Evolutionary conservation across 2,329 filamentous ascomycete genomes (phyloP).

Genomic region (Apiospora aurea): DNA sequence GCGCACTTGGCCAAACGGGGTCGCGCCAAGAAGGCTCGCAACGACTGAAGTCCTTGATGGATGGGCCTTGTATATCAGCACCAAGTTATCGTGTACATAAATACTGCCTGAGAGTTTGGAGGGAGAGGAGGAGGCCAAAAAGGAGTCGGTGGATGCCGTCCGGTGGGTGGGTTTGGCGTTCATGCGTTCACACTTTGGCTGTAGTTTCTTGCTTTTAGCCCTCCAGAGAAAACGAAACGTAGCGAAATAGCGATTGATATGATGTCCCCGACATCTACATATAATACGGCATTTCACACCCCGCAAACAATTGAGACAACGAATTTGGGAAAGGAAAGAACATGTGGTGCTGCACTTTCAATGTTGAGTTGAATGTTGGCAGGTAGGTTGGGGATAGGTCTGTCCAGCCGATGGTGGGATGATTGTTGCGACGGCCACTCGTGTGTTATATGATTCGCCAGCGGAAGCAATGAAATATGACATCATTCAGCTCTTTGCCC

Average conservation of each 20-base stretch:
- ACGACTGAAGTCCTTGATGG: conserved; percentile 24
- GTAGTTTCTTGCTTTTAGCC: conserved; percentile 9
- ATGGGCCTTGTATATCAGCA: conserved; percentile 16
- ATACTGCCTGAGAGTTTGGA: conserved; percentile 11
- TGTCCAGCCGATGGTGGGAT: background rate
- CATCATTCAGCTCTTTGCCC: background rate
- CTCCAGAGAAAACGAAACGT: conserved; percentile 1
- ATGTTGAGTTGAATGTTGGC: background rate
- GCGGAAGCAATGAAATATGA: conserved; percentile 5
- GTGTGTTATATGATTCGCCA: conserved; percentile 2
- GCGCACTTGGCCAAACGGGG: conserved; percentile 38
- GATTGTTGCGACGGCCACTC: background rate
- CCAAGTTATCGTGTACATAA: conserved; percentile 10
- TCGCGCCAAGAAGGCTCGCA: conserved; percentile 36
- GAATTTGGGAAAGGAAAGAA: background rate
- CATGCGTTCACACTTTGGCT: background rate
- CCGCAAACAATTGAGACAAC: background rate
- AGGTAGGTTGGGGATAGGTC: background rate
- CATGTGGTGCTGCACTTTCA: background rate
- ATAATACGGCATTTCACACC: background rate
- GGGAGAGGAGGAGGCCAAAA: conserved; percentile 21
- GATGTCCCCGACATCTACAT: background rate
- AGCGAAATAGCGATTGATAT: background rate
- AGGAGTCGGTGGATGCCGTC: conserved; percentile 7
- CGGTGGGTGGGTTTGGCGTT: conserved; percentile 10